Evolutionary conservation across 192 early-diverging fungal species (phyloP).

Genomic region (Coemansia sp.): DNA sequence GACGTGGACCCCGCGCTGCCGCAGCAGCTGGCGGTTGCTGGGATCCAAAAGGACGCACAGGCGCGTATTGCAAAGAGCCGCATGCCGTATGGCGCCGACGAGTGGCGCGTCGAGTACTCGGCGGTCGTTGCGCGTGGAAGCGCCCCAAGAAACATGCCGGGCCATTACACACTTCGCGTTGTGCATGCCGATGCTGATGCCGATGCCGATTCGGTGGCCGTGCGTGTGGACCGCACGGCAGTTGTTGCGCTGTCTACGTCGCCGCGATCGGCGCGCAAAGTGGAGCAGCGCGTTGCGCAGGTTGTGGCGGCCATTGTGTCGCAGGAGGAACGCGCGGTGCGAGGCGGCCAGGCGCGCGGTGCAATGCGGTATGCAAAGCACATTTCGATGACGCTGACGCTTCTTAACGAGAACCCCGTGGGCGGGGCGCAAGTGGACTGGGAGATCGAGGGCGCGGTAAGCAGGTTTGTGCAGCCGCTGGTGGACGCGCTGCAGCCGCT

Average conservation of each 20-base stretch:
- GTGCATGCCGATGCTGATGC: background rate
- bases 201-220: background rate
- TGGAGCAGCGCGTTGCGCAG: background rate
- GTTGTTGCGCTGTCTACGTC: conserved; percentile 7
- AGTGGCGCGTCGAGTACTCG: conserved; percentile 26
- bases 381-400: conserved; percentile 82
- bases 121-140: conserved; percentile 2
- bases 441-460: conserved; percentile 75
- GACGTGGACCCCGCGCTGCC: conserved; percentile 19
- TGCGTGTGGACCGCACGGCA: conserved; percentile 10
- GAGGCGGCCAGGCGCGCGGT: conserved; percentile 17
- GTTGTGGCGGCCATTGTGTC: conserved; percentile 22
- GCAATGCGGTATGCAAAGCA: conserved; percentile 82
- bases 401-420: conserved; percentile 82
- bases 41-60: conserved; percentile 10
- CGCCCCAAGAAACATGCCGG: conserved; percentile 18
- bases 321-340: conserved; percentile 28
- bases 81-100: conserved; percentile 7
- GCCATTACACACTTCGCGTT: conserved; percentile 39
- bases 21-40: background rate
- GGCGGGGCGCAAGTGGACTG: conserved; percentile 65
- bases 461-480: conserved; percentile 70
- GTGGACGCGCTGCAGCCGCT: conserved; percentile 65
- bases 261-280: background rate
- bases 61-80: conserved; percentile 19